phyloP scores from a whole-genome alignment of 2,329 filamentous ascomycete genomes.

The Microsporum audouinii region DNA sequence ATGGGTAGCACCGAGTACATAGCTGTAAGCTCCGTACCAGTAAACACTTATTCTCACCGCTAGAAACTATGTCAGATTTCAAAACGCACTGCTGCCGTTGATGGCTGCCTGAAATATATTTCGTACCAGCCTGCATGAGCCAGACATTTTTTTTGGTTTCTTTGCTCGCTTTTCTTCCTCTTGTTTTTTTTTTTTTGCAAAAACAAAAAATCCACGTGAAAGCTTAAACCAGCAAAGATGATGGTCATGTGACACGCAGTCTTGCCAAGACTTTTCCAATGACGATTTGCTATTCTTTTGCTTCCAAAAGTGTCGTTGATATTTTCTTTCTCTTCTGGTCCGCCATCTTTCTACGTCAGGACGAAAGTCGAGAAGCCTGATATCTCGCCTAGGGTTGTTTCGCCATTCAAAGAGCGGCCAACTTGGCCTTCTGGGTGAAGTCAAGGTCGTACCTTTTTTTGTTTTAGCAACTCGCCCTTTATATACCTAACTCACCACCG shows the following conservation, averaged over 20 bases:
- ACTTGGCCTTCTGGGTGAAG: conserved; percentile 13
- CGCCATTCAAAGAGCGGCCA: conserved; percentile 26
- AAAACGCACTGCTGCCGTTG: not conserved
- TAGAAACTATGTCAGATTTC: not conserved
- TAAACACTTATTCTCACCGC: not conserved
- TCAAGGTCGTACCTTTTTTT: not conserved
- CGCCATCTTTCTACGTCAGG: not conserved
- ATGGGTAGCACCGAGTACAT: not conserved
- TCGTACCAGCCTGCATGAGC: not conserved
- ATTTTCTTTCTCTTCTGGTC: not conserved
- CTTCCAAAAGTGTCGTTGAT: not conserved
- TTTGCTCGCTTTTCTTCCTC: not conserved
- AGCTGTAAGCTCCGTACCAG: not conserved
- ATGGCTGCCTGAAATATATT: not conserved
- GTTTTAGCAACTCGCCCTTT: not conserved
- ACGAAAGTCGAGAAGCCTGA: conserved; percentile 6
- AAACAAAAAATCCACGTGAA: not conserved
- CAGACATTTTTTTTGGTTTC: not conserved
- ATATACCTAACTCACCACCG: not conserved
- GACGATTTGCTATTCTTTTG: not conserved
- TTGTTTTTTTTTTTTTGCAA: not conserved
- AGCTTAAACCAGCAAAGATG: not conserved
- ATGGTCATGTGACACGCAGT: not conserved
- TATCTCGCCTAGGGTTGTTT: conserved; percentile 11
- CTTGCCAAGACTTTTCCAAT: not conserved